Conservation (phyloP, 495 filamentous ascomycete genomes). For the Hypomontagnella submonticulosa region DNA sequence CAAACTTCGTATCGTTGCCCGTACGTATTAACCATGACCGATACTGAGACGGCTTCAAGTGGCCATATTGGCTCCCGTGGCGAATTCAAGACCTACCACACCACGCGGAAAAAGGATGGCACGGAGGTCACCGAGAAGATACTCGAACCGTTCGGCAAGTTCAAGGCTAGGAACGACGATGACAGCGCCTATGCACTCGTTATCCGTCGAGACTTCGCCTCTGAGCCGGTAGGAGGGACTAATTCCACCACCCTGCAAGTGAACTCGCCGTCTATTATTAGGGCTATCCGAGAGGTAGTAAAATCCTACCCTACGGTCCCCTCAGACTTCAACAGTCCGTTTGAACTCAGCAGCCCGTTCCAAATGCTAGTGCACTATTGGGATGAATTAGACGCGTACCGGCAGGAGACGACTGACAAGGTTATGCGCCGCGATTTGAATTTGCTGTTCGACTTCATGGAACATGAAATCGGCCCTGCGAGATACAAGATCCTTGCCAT, state of each 20-base stretch:
- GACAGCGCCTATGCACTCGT: conserved; percentile 51
- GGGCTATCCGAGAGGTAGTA: conserved; percentile 48
- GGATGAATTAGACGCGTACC: conserved; percentile 48
- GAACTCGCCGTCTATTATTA: conserved; percentile 58
- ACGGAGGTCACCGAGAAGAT: conserved; percentile 11
- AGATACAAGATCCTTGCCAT: conserved; percentile 44
- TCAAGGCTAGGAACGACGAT: conserved; percentile 9
- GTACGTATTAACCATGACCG: too few relatives aligned
- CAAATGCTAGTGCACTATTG: conserved; percentile 48
- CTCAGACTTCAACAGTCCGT: conserved; percentile 45
- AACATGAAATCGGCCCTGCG: conserved; percentile 40
- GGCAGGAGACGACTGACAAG: conserved; percentile 36
- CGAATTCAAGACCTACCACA: conserved; percentile 46
- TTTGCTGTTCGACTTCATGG: conserved; percentile 51
- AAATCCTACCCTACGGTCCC: conserved; percentile 53
- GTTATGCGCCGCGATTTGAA: conserved; percentile 48
- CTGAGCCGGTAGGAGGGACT: conserved; percentile 36
- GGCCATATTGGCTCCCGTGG: not conserved
- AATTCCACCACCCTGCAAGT: conserved; percentile 48
- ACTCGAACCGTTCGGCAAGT: conserved; percentile 36
- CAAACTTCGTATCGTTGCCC: too few relatives aligned
- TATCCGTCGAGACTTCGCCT: conserved; percentile 28
- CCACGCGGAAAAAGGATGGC: conserved; percentile 33
- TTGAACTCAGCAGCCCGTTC: conserved; percentile 45
- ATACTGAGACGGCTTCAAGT: too few relatives aligned